Conservation (phyloP, 2,329 filamentous ascomycete genomes). For the Dactylellina cionopaga region DNA sequence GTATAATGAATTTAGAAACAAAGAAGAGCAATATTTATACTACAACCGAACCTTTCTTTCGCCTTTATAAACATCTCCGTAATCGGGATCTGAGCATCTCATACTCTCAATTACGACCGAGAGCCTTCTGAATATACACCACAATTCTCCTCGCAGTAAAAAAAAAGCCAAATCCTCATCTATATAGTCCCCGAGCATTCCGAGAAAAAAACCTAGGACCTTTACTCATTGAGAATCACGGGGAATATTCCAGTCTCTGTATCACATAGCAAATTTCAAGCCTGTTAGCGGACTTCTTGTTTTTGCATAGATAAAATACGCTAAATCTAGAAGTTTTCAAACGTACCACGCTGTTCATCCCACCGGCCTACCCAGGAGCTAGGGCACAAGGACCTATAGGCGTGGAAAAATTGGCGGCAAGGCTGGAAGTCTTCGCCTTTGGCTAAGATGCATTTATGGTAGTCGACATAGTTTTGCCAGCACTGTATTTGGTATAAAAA, state of each 20-base stretch:
- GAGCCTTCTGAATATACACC: background rate
- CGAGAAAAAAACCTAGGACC: background rate
- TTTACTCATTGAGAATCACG: slow-evolving; percentile 70
- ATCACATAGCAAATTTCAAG: slow-evolving; percentile 54
- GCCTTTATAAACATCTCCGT: slow-evolving; percentile 38
- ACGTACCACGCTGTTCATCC: slow-evolving; percentile 95
- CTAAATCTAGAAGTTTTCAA: too few species aligned
- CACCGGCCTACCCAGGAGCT: slow-evolving; percentile 92
- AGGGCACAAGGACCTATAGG: slow-evolving; percentile 97
- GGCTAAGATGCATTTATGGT: slow-evolving; percentile 98
- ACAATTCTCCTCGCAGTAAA: too few species aligned
- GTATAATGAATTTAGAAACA: background rate
- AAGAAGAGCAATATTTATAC: slow-evolving; percentile 30
- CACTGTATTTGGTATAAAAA: slow-evolving; percentile 79
- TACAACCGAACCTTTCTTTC: slow-evolving; percentile 37
- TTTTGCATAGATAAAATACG: background rate
- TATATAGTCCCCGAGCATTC: slow-evolving; percentile 2
- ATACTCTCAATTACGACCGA: background rate
- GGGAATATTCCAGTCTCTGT: slow-evolving; percentile 76
- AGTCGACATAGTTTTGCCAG: slow-evolving; percentile 99
- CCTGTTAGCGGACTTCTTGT: slow-evolving; percentile 21
- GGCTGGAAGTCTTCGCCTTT: slow-evolving; percentile 67
- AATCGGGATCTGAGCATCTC: background rate
- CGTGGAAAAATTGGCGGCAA: slow-evolving; percentile 82
- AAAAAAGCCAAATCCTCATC: background rate